Percentiles rank a stretch among this genome's conserved stretches.
Evolutionary conservation across 352 stramenopile genomes (phyloP).

Genomic region (Pseudoperonospora humuli): DNA sequence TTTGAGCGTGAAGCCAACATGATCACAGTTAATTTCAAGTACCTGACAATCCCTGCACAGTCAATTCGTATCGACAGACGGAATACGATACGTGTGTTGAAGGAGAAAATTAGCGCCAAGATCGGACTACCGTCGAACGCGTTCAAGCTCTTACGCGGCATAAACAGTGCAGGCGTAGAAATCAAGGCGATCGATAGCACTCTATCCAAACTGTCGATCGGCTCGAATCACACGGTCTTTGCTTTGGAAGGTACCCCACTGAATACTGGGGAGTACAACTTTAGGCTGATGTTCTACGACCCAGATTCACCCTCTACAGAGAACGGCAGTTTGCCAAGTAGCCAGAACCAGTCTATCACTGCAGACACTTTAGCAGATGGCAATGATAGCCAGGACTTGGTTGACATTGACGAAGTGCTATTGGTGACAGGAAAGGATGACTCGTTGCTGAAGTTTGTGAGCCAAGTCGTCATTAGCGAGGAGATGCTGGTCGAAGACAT

Average conservation of each 20-base stretch:
- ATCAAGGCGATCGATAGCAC: slow-evolving; percentile 77
- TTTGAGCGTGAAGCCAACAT: slow-evolving; percentile 77
- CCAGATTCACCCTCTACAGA: slow-evolving; percentile 13
- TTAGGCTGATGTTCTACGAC: slow-evolving; percentile 56
- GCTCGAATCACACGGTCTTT: slow-evolving; percentile 59
- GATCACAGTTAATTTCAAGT: slow-evolving; percentile 73
- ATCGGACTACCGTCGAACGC: slow-evolving; percentile 39
- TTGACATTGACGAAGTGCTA: slow-evolving; percentile 58
- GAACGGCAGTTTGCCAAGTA: slow-evolving; percentile 7
- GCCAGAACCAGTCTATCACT: slow-evolving; percentile 21
- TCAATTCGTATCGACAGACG: slow-evolving; percentile 65
- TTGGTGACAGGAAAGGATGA: slow-evolving; percentile 46
- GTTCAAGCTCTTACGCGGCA: slow-evolving; percentile 76
- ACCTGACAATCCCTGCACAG: slow-evolving; percentile 32
- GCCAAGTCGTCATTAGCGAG: slow-evolving; percentile 64
- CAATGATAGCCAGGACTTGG: slow-evolving; percentile 22
- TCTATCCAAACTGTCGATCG: slow-evolving; percentile 66
- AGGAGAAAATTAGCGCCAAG: slow-evolving; percentile 42
- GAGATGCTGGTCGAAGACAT: slow-evolving; percentile 72
- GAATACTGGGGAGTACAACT: slow-evolving; percentile 69
- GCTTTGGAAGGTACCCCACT: slow-evolving; percentile 57
- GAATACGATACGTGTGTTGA: slow-evolving; percentile 52
- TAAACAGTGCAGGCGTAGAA: slow-evolving; percentile 58
- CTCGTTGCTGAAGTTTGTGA: slow-evolving; percentile 42
- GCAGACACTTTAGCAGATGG: slow-evolving; percentile 2